These are phyloP conservation scores for Coemansia sp. DNA, from an alignment of 192 early-diverging fungal genomes.

Conservation along the genomic window DNA sequence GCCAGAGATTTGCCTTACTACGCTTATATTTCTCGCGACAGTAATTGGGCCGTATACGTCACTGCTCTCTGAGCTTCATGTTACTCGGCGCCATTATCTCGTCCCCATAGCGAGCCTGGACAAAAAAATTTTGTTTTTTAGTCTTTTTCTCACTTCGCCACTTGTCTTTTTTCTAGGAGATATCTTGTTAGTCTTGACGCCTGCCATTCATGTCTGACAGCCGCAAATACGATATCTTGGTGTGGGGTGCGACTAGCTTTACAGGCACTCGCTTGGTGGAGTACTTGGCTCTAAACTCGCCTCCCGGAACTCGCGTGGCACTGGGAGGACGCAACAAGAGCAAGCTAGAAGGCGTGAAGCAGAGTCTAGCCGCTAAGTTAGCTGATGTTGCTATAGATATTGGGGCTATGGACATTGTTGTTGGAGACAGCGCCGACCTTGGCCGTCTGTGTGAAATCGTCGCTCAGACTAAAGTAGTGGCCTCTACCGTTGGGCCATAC, in stretches of 20 bases:
- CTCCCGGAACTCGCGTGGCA: conserved; percentile 61
- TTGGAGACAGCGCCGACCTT: conserved; percentile 66
- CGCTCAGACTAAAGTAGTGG: conserved; percentile 66
- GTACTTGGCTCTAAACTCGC: conserved; percentile 57
- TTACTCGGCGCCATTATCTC: background rate
- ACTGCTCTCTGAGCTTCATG: background rate
- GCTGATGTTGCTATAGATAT: conserved; percentile 5
- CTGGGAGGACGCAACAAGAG: conserved; percentile 71
- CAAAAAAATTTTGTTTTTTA: background rate
- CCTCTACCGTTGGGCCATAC: conserved; percentile 85
- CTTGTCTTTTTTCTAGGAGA: background rate
- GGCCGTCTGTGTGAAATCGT: conserved; percentile 62
- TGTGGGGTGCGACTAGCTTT: conserved; percentile 84
- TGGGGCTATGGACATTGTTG: conserved; percentile 57
- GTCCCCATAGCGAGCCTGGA: background rate
- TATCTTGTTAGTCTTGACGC: background rate
- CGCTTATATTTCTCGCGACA: background rate
- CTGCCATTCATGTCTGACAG: conserved; percentile 17
- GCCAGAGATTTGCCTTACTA: background rate
- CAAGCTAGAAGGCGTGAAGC: conserved; percentile 64
- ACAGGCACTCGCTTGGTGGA: conserved; percentile 73
- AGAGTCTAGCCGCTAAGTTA: conserved; percentile 57
- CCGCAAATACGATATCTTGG: conserved; percentile 58
- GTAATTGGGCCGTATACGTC: background rate
- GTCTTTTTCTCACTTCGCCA: background rate